Percentiles rank a stretch among this genome's conserved stretches.
Evolutionary conservation across 306 rosid genomes (phyloP).

Genomic region (Rubus idaeus): DNA sequence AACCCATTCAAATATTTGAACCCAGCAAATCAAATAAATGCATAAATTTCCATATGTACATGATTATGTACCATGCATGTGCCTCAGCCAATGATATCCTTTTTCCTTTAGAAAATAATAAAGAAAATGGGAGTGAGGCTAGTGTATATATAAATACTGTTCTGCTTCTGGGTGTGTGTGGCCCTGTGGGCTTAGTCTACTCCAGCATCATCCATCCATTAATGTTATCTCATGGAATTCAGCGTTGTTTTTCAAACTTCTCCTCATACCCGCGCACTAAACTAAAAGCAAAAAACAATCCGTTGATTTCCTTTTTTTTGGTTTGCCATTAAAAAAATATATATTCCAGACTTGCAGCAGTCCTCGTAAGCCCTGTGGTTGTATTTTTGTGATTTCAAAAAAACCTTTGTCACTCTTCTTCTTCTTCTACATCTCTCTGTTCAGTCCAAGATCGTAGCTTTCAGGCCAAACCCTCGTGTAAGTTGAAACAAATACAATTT

Average conservation of each 20-base stretch:
- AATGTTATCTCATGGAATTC: conserved; percentile 65
- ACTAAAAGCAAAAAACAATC: conserved; percentile 31
- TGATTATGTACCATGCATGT: neutral
- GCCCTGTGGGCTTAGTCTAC: conserved; percentile 40
- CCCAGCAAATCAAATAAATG: neutral
- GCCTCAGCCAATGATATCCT: neutral
- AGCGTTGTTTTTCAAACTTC: conserved; percentile 85
- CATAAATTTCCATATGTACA: neutral
- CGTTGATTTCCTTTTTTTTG: conserved; percentile 29
- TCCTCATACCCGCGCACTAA: conserved; percentile 91
- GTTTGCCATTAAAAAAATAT: neutral
- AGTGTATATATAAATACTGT: conserved; percentile 6
- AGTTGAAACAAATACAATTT: conserved; percentile 15
- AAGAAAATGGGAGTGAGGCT: too few relatives aligned
- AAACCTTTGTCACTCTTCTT: neutral
- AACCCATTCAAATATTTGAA: conserved; percentile 20
- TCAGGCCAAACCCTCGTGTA: conserved; percentile 3
- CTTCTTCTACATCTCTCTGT: neutral
- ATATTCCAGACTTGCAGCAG: conserved; percentile 4
- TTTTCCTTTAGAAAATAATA: too few relatives aligned
- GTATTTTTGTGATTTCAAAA: conserved; percentile 16
- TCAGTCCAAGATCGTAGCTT: conserved; percentile 16
- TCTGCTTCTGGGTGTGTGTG: conserved; percentile 21
- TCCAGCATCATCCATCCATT: conserved; percentile 35
- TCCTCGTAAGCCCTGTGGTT: conserved; percentile 13